These are phyloP conservation scores for Pseudogymnoascus sp. DNA, from an alignment of 2,329 filamentous ascomycete genomes.

Conservation along the genomic window DNA sequence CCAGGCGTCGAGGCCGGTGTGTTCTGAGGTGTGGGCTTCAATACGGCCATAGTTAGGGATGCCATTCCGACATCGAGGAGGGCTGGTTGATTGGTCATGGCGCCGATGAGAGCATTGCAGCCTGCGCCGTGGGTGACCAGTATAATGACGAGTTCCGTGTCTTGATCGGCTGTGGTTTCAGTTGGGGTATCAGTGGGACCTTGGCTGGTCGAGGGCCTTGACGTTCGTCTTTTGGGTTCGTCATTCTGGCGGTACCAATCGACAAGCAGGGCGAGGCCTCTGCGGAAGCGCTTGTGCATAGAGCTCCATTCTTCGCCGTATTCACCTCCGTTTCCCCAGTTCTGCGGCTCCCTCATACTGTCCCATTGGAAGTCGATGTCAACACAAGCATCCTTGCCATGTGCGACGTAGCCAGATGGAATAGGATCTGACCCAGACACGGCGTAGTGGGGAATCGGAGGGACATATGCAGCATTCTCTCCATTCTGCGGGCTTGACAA, in stretches of 20 bases:
- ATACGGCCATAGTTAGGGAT: conserved; percentile 80
- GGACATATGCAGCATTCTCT: conserved; percentile 52
- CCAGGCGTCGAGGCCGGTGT: conserved; percentile 19
- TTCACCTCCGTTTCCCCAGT: conserved; percentile 82
- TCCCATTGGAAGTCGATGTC: conserved; percentile 96
- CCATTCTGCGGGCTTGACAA: background rate
- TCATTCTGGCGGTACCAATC: conserved; percentile 69
- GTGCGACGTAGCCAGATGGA: conserved; percentile 79
- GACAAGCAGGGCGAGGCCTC: conserved; percentile 70
- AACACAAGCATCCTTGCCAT: conserved; percentile 80
- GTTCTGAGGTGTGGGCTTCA: conserved; percentile 37
- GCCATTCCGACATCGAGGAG: conserved; percentile 85
- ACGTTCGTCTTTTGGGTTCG: conserved; percentile 45
- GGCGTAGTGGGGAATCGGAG: conserved; percentile 76
- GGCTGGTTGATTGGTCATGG: conserved; percentile 84
- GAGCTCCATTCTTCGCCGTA: conserved; percentile 91
- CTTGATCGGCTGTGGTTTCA: conserved; percentile 51
- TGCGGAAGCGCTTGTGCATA: conserved; percentile 88
- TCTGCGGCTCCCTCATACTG: conserved; percentile 69
- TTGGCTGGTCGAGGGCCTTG: conserved; percentile 36
- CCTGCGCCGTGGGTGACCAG: conserved; percentile 92
- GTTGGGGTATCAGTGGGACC: conserved; percentile 30
- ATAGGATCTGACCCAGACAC: conserved; percentile 75
- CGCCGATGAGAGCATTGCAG: conserved; percentile 90
- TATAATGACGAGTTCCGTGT: conserved; percentile 71